Conservation (phyloP, 2,329 filamentous ascomycete genomes). For the Xylariaceae sp. region DNA sequence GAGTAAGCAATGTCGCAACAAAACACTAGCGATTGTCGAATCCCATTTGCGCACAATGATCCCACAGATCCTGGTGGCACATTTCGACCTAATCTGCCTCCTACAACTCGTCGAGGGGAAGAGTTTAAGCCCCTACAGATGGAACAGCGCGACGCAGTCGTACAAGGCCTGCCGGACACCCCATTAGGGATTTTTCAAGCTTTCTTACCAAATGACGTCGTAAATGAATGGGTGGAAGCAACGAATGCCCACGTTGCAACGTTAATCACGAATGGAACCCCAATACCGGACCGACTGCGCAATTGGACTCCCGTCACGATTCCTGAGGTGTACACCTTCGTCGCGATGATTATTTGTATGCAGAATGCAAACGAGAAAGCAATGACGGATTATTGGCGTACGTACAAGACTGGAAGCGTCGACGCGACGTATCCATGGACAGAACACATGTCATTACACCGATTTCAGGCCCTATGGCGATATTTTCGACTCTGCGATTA, state of each 20-base stretch:
- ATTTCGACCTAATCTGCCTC: background rate
- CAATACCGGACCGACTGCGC: background rate
- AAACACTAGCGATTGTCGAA: background rate
- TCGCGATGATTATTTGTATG: background rate
- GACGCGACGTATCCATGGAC: background rate
- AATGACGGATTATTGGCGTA: background rate
- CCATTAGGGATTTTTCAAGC: background rate
- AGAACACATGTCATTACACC: background rate
- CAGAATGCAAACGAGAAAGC: background rate
- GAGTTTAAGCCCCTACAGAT: background rate
- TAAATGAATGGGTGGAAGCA: background rate
- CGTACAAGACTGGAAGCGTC: background rate
- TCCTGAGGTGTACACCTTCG: background rate
- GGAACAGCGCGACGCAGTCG: background rate
- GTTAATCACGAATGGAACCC: background rate
- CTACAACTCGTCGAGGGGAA: background rate
- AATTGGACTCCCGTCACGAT: background rate
- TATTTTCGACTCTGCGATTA: background rate
- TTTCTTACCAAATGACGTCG: background rate
- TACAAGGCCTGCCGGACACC: background rate
- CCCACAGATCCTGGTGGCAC: background rate
- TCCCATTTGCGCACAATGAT: background rate
- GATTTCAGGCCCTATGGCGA: background rate
- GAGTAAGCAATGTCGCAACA: background rate
- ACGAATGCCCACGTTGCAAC: background rate